Evolutionary conservation across 2,329 filamentous ascomycete species (phyloP).

Genomic region (Cytospora paraplurivora): DNA sequence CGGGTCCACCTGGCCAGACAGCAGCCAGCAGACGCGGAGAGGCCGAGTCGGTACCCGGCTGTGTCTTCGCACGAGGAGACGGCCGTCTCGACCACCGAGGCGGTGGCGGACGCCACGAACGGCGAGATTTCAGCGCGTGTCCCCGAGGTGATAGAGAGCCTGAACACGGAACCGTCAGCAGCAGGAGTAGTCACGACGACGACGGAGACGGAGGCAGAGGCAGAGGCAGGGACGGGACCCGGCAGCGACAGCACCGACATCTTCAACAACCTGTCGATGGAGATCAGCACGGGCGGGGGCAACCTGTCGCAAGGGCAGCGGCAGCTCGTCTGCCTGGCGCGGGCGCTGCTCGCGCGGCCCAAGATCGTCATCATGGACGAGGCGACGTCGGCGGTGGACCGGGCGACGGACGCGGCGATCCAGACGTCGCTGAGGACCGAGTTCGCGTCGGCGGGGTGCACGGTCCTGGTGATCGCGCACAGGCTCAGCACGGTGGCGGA

Average conservation of each 20-base stretch:
- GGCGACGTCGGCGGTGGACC: slow-evolving; percentile 54
- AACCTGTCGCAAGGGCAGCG: slow-evolving; percentile 50
- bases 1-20: slow-evolving; percentile 60
- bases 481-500: slow-evolving; percentile 50
- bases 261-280: slow-evolving; percentile 39
- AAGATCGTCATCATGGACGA: slow-evolving; percentile 48
- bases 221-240: neutral
- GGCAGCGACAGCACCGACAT: slow-evolving; percentile 32
- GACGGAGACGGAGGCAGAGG: slow-evolving; percentile 16
- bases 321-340: slow-evolving; percentile 52
- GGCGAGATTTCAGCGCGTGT: slow-evolving; percentile 3
- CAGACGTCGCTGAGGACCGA: slow-evolving; percentile 55
- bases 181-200: slow-evolving; percentile 8
- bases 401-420: slow-evolving; percentile 58
- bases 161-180: slow-evolving; percentile 12
- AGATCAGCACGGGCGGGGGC: slow-evolving; percentile 38
- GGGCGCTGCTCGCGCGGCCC: slow-evolving; percentile 45
- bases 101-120: slow-evolving; percentile 12
- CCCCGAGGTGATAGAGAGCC: slow-evolving; percentile 7
- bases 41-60: slow-evolving; percentile 31
- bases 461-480: slow-evolving; percentile 50
- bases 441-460: slow-evolving; percentile 53
- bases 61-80: slow-evolving; percentile 30
- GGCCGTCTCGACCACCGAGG: slow-evolving; percentile 27
- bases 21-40: slow-evolving; percentile 44